A percentile compares a stretch with the other conserved stretches of the same genome.
Conservation (phyloP, 2,329 filamentous ascomycete species). For the Alternaria ventricosa region DNA sequence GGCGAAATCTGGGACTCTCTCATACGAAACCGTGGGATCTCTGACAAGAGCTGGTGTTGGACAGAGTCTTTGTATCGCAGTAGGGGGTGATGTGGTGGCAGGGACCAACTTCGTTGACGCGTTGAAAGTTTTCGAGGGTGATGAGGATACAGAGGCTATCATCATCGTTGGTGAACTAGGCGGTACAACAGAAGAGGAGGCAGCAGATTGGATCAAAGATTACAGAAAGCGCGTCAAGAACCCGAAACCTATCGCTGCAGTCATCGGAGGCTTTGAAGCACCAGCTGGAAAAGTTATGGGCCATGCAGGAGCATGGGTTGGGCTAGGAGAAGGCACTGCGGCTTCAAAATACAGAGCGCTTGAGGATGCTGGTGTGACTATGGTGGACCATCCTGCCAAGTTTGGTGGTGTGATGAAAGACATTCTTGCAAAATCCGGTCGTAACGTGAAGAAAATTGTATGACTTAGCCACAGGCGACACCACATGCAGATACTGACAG, state of each 20-base stretch:
- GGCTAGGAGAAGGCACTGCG: conserved; percentile 69
- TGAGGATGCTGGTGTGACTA: conserved; percentile 68
- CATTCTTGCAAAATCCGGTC: conserved; percentile 58
- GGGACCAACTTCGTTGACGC: conserved; percentile 78
- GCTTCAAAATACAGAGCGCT: conserved; percentile 71
- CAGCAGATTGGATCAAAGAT: conserved; percentile 74
- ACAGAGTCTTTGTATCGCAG: conserved; percentile 77
- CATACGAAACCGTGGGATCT: conserved; percentile 79
- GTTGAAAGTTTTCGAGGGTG: conserved; percentile 68
- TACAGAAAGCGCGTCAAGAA: conserved; percentile 64
- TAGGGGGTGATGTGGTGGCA: conserved; percentile 77
- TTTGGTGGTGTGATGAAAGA: conserved; percentile 73
- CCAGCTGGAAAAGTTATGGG: conserved; percentile 74
- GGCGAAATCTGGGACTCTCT: conserved; percentile 81
- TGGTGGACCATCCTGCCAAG: conserved; percentile 78
- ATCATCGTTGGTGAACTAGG: conserved; percentile 77
- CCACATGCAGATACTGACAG: too few relatives aligned
- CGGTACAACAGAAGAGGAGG: conserved; percentile 72
- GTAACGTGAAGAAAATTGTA: conserved; percentile 50
- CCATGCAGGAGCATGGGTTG: conserved; percentile 76
- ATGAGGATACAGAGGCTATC: conserved; percentile 73
- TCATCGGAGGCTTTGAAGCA: conserved; percentile 72
- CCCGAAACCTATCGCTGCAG: conserved; percentile 77
- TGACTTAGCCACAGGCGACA: too few relatives aligned
- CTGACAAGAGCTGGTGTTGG: conserved; percentile 76